phyloP scores from a whole-genome alignment of 345 rosid species.

The Brassica napus region Da-Ae NC_063436.1:21341001-21341500 shows the following conservation, averaged over 20 bases:
- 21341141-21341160: slow-evolving; percentile 65
- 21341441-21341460: not conserved
- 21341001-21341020: slow-evolving; percentile 91
- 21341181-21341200: slow-evolving; percentile 60
- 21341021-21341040: slow-evolving; percentile 66
- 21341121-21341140: not conserved
- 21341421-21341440: slow-evolving; percentile 66
- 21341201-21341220: slow-evolving; percentile 76
- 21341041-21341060: slow-evolving; percentile 84
- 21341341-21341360: slow-evolving; percentile 81
- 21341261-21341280: not conserved
- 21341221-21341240: slow-evolving; percentile 65
- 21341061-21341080: not conserved
- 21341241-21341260: slow-evolving; percentile 67
- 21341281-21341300: not conserved
- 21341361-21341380: slow-evolving; percentile 88
- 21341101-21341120: not conserved
- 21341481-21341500: slow-evolving; percentile 38
- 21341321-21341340: not conserved
- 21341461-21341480: not conserved
- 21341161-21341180: slow-evolving; percentile 66
- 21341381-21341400: slow-evolving; percentile 91
- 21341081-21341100: not conserved
- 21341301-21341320: not conserved
- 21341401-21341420: slow-evolving; percentile 87